Evolutionary conservation across 1,284 basidiomycete species (phyloP).

Genomic region (Flammula alnicola): DNA sequence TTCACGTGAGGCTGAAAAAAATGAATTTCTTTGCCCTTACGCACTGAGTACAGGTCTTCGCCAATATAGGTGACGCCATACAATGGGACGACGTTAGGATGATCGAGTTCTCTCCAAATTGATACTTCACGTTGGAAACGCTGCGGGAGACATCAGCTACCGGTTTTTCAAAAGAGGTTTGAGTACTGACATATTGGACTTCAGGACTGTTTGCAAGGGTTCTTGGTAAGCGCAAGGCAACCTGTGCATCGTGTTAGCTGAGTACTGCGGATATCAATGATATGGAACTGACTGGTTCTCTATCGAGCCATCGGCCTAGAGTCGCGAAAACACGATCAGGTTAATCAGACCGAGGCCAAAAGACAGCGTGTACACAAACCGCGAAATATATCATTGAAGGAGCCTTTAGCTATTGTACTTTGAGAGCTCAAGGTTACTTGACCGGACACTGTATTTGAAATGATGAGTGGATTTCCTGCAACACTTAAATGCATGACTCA

Average conservation of each 20-base stretch:
- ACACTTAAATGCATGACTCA: constrained; percentile 27
- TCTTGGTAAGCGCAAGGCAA: constrained; percentile 39
- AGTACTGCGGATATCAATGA: background rate
- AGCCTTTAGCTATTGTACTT: constrained; percentile 36
- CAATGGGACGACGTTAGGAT: constrained; percentile 44
- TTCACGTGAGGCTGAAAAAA: background rate
- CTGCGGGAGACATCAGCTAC: constrained; percentile 24
- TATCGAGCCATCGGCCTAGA: constrained; percentile 44
- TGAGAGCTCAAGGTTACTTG: constrained; percentile 39
- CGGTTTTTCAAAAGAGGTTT: background rate
- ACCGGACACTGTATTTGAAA: constrained; percentile 41
- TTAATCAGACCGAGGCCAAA: background rate
- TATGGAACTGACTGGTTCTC: constrained; percentile 31
- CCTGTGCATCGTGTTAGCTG: constrained; percentile 20
- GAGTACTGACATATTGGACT: constrained; percentile 35
- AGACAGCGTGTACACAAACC: too few species aligned
- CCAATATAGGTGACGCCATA: constrained; percentile 44
- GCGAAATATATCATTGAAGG: constrained; percentile 44
- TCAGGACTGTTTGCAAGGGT: constrained; percentile 35
- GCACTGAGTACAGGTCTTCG: constrained; percentile 40
- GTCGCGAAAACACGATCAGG: constrained; percentile 1
- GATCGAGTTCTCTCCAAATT: constrained; percentile 47
- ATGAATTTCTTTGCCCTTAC: constrained; percentile 30
- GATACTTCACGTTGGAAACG: constrained; percentile 45
- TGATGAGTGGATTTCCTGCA: background rate